Evolutionary conservation across 345 rosid species (phyloP).

Genomic region (Arabidopsis suecica): DNA sequence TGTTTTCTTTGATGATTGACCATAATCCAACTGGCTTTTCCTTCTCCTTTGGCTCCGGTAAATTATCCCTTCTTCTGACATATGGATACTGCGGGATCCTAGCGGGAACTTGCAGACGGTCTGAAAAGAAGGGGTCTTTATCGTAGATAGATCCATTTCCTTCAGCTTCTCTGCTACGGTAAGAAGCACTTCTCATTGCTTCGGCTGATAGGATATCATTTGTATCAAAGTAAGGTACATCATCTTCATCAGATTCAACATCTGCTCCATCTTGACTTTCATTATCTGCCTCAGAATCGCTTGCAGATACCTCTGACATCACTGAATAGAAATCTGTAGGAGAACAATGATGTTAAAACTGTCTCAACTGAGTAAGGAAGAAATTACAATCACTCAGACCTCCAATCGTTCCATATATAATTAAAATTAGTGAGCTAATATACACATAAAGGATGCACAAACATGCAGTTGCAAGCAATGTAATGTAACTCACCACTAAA

Average conservation of each 20-base stretch:
- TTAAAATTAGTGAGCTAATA: background rate
- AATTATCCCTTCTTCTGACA: slow-evolving; percentile 84
- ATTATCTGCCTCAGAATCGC: slow-evolving; percentile 86
- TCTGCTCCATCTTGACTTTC: slow-evolving; percentile 93
- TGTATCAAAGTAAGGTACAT: slow-evolving; percentile 76
- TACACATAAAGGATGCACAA: slow-evolving; percentile 1
- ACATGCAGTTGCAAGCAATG: slow-evolving; percentile 16
- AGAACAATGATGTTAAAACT: slow-evolving; percentile 29
- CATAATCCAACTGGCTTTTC: slow-evolving; percentile 96
- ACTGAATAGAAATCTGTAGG: slow-evolving; percentile 96
- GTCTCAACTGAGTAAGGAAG: slow-evolving; percentile 27
- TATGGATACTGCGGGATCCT: slow-evolving; percentile 68
- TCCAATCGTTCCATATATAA: slow-evolving; percentile 8
- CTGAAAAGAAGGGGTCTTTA: slow-evolving; percentile 67
- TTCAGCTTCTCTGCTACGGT: slow-evolving; percentile 70
- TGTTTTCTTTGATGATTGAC: slow-evolving; percentile 98
- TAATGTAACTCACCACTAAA: slow-evolving; percentile 79
- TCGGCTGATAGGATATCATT: slow-evolving; percentile 88
- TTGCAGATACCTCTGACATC: slow-evolving; percentile 91
- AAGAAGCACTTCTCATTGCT: slow-evolving; percentile 89
- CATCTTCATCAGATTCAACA: slow-evolving; percentile 94
- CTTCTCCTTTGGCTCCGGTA: slow-evolving; percentile 97
- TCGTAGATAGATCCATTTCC: slow-evolving; percentile 66
- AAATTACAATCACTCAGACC: background rate
- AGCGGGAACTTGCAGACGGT: slow-evolving; percentile 58